phyloP scores from a whole-genome alignment of 2,329 filamentous ascomycete species.

The Phaeoacremonium minimum region DNA sequence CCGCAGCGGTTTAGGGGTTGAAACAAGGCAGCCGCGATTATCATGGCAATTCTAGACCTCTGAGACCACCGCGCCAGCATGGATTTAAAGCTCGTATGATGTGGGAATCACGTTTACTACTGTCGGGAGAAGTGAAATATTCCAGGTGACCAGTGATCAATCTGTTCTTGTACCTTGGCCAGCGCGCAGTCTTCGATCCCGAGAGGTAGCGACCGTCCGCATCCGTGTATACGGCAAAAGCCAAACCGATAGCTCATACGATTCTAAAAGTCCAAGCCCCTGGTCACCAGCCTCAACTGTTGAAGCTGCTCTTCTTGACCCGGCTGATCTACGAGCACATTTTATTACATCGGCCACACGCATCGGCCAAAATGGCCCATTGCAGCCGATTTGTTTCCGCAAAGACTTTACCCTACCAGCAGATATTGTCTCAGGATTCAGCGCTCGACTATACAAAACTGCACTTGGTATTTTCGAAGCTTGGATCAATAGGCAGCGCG shows the following conservation, averaged over 20 bases:
- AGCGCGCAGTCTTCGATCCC: conserved; percentile 7
- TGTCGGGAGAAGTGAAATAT: neutral
- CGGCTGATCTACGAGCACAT: conserved; percentile 7
- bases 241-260: too few relatives aligned
- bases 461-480: conserved; percentile 26
- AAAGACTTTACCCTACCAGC: conserved; percentile 9
- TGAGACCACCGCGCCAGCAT: conserved; percentile 4
- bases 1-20: conserved; percentile 12
- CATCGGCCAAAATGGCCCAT: neutral
- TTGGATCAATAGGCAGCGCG: conserved; percentile 26
- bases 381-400: conserved; percentile 12
- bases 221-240: conserved; percentile 5
- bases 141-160: conserved; percentile 4
- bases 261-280: neutral
- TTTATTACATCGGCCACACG: conserved; percentile 1
- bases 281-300: conserved; percentile 13
- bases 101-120: conserved; percentile 6
- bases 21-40: conserved; percentile 10
- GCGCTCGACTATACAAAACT: conserved; percentile 28
- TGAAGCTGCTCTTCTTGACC: conserved; percentile 10
- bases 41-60: conserved; percentile 15
- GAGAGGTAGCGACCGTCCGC: conserved; percentile 10
- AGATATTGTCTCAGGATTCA: neutral
- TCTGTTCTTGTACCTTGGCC: conserved; percentile 32
- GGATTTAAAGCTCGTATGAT: conserved; percentile 13